Evolutionary conservation across 306 rosid species (phyloP), one percentile per base, ranked within the genome.

Genomic region (Arachis stenosperma): DNA sequence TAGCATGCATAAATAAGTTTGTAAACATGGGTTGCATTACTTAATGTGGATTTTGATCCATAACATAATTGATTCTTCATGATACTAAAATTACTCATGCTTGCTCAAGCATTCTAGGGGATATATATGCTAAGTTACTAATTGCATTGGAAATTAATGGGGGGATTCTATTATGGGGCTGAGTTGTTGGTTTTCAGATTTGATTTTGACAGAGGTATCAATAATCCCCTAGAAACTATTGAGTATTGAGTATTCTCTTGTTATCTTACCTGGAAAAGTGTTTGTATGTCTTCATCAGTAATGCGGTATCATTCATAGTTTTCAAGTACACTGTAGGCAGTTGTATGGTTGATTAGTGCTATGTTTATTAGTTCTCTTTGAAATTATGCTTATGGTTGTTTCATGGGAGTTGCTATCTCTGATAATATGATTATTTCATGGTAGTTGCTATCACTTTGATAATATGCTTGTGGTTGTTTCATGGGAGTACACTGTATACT

Each of bases 1-100:
- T 43, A 11, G 36, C n/a, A 42, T 39, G 68, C 53, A 27, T 65
- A 62, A 54, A 7, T 69, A 66, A 62, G 73, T 71, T 33, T 15
- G 56, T 56, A 62, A 36, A 22, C 9, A 12, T 9, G 52, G 30
- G 9, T 53, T 48, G 39, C 15, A 61, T 15, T 63, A 36, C 55
- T 54, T 63, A 44, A 70, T 61, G 46, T 67, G 54, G 69, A 67
- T 68, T 5, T 76, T 59, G 27, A 68, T 22, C 22, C 43, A 51
- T 22, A 42, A 58, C 46, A 11, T 64, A 59, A 33, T 43, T 4
- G 69, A 59, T 68, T 61, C 47, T 58, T 67, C 40, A 9, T 48
- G 36, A 70, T 55, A 22, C 17, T 11, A 70, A 55, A 41, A 70
- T 50, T 61, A 64, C 8, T 27, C 15, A 22, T 61, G 52, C 54